These are phyloP conservation scores for Silybum marianum DNA, from an alignment of 129 eudicot species.

Conservation along the genomic window DNA sequence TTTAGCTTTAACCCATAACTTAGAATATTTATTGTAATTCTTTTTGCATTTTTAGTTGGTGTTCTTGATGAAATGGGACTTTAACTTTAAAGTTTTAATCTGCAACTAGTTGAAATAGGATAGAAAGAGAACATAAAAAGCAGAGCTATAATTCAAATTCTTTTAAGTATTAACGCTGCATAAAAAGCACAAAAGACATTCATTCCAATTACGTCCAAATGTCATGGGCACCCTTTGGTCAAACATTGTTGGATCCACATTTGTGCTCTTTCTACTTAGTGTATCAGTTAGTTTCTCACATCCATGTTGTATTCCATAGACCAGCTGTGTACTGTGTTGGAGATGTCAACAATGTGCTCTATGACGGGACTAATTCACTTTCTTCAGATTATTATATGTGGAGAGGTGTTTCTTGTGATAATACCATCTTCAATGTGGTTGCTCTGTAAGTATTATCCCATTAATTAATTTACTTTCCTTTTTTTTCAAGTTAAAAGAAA, in stretches of 20 bases:
- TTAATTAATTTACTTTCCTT: neutral
- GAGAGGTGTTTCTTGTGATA: conserved; percentile 98
- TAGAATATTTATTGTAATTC: too few species aligned
- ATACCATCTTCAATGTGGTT: conserved; percentile 92
- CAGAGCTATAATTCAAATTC: conserved; percentile 6
- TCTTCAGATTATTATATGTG: conserved; percentile 89
- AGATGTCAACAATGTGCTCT: conserved; percentile 92
- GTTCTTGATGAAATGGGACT: too few species aligned
- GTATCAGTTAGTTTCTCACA: too few species aligned
- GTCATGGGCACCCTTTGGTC: conserved; percentile 34
- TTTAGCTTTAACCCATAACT: too few species aligned
- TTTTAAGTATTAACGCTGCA: conserved; percentile 14
- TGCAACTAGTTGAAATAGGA: conserved; percentile 16
- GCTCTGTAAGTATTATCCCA: conserved; percentile 63
- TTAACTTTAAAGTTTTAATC: neutral
- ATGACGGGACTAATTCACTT: conserved; percentile 93
- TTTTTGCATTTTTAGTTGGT: too few species aligned
- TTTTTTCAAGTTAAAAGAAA: neutral
- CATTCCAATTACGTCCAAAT: conserved; percentile 7
- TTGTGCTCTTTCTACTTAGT: too few species aligned
- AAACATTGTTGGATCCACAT: conserved; percentile 28
- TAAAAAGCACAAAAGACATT: conserved; percentile 18
- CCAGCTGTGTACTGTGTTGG: conserved; percentile 1
- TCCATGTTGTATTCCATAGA: too few species aligned
- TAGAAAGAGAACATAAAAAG: conserved; percentile 18